Evolutionary conservation across 345 rosid genomes (phyloP).

Genomic region (Draba incana): DNA sequence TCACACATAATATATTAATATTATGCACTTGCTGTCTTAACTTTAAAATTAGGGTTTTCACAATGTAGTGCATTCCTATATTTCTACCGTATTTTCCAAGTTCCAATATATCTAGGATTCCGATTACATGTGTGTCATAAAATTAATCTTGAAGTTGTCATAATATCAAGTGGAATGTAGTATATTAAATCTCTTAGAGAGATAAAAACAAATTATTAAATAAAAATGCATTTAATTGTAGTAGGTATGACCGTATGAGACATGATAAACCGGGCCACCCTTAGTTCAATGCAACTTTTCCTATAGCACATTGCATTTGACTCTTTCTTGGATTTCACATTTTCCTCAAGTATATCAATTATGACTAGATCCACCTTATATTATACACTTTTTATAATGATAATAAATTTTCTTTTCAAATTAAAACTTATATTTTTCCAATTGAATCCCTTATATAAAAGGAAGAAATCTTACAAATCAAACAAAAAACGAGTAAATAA

Average conservation of each 20-base stretch:
- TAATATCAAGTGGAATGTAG: conserved; percentile 33
- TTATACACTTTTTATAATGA: conserved; percentile 9
- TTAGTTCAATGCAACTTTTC: conserved; percentile 45
- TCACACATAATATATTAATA: no score
- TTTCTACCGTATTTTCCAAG: conserved; percentile 33
- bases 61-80: conserved; percentile 34
- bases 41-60: conserved; percentile 1
- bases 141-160: conserved; percentile 37
- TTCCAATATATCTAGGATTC: conserved; percentile 40
- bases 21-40: background rate
- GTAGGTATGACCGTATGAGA: conserved; percentile 32
- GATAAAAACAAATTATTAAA: background rate
- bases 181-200: conserved; percentile 15
- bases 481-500: background rate
- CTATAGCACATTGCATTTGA: conserved; percentile 43
- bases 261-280: conserved; percentile 46
- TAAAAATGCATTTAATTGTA: conserved; percentile 35
- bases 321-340: conserved; percentile 47
- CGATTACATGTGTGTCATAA: conserved; percentile 33
- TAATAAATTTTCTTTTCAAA: background rate
- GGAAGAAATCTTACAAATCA: background rate
- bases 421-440: background rate
- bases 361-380: conserved; percentile 34
- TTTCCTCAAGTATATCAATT: conserved; percentile 42
- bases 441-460: background rate